Percentiles rank a stretch among this genome's conserved stretches.
Evolutionary conservation across 345 rosid species (phyloP).

Genomic region (Citrus cavaleriei): DNA sequence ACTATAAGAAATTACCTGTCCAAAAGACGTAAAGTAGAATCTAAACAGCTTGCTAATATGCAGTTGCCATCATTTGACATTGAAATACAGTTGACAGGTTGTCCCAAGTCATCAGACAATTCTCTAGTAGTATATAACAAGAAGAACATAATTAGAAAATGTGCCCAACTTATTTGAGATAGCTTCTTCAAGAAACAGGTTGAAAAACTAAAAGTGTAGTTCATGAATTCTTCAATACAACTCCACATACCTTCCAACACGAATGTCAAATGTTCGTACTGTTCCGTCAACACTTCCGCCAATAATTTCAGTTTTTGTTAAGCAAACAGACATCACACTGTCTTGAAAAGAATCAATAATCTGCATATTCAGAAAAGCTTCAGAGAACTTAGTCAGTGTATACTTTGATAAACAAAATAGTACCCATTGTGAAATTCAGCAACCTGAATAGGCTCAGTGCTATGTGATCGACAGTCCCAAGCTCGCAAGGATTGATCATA

Average conservation of each 20-base stretch:
- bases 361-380: slow-evolving; percentile 32
- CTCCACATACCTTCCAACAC: slow-evolving; percentile 74
- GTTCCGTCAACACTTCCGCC: slow-evolving; percentile 99
- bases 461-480: slow-evolving; percentile 97
- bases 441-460: slow-evolving; percentile 96
- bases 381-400: background rate
- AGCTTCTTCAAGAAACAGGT: background rate
- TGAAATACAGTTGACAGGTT: slow-evolving; percentile 92
- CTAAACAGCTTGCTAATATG: slow-evolving; percentile 83
- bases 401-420: background rate
- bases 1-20: slow-evolving; percentile 48
- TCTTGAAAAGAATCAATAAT: slow-evolving; percentile 77
- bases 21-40: slow-evolving; percentile 79
- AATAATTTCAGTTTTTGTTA: slow-evolving; percentile 86
- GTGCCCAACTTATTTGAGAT: background rate
- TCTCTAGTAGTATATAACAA: slow-evolving; percentile 45
- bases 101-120: slow-evolving; percentile 82
- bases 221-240: background rate
- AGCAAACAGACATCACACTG: slow-evolving; percentile 92
- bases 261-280: slow-evolving; percentile 93
- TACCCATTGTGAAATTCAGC: background rate
- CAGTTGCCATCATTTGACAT: slow-evolving; percentile 91
- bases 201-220: background rate
- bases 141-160: background rate
- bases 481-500: slow-evolving; percentile 87